These are phyloP conservation scores for Sordariomycetes sp. DNA, from an alignment of 2,329 filamentous ascomycete species.

Conservation along the genomic window DNA sequence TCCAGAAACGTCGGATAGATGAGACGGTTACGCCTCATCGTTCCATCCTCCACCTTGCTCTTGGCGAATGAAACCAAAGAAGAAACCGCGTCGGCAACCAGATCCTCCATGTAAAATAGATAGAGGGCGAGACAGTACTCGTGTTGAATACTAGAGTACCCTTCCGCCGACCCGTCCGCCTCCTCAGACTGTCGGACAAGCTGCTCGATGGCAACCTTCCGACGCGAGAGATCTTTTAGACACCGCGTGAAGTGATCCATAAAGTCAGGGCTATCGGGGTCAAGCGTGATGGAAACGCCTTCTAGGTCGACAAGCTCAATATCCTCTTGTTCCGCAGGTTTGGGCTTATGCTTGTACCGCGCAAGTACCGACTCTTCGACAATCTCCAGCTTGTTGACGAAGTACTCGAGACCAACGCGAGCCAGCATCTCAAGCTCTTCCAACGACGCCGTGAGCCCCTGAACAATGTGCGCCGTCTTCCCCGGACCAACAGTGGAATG, in stretches of 20 bases:
- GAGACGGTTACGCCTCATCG: background rate
- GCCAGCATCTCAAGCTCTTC: background rate
- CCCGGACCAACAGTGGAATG: background rate
- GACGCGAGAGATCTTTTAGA: background rate
- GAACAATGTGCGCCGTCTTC: background rate
- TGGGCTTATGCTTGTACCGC: background rate
- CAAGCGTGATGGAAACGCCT: background rate
- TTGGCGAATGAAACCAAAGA: background rate
- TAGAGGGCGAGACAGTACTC: slow-evolving; percentile 3
- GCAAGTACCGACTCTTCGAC: background rate
- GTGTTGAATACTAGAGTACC: background rate
- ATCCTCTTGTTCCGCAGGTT: background rate
- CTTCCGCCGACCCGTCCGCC: background rate
- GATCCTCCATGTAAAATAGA: background rate
- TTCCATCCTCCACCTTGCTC: slow-evolving; percentile 1
- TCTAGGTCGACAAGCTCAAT: background rate
- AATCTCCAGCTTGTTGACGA: background rate
- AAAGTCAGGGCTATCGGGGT: background rate
- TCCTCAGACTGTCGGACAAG: background rate
- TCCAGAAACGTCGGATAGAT: slow-evolving; percentile 1
- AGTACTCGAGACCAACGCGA: background rate
- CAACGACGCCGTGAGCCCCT: background rate
- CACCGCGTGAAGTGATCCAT: background rate
- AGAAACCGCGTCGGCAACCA: background rate
- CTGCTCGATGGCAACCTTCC: background rate